These are phyloP conservation scores for Hydnum rufescens DNA, from an alignment of 768 basidiomycete species.

Conservation along the genomic window DNA sequence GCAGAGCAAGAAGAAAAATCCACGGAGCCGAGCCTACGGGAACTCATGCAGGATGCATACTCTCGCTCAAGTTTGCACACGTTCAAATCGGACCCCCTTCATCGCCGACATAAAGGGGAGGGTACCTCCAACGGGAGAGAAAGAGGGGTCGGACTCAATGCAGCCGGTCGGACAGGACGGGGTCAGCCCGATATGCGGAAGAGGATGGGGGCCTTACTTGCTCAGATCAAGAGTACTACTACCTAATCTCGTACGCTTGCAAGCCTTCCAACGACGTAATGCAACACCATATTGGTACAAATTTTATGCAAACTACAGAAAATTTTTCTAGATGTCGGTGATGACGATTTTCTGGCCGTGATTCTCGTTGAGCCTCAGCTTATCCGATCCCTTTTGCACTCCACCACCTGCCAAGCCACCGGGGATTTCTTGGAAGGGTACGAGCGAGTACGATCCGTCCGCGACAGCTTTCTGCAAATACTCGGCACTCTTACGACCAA, in stretches of 20 bases:
- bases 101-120: neutral
- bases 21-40: neutral
- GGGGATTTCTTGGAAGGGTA: neutral
- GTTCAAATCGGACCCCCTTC: conserved; percentile 4
- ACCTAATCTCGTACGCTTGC: too few relatives aligned
- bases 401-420: neutral
- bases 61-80: conserved; percentile 3
- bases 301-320: too few relatives aligned
- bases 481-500: neutral
- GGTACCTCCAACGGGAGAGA: neutral
- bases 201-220: conserved; percentile 19
- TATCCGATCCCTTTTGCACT: neutral
- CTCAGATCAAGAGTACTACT: neutral
- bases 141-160: neutral
- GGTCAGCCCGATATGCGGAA: conserved; percentile 21
- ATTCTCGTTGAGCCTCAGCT: neutral
- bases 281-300: too few relatives aligned
- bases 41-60: conserved; percentile 2
- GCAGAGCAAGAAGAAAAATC: neutral
- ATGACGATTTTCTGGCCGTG: neutral
- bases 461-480: too few relatives aligned
- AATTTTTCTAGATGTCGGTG: neutral
- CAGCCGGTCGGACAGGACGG: neutral
- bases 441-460: too few relatives aligned
- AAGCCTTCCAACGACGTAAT: too few relatives aligned